These are phyloP conservation scores for Sporormia fimetaria DNA, from an alignment of 495 filamentous ascomycete genomes.

Conservation along the genomic window DNA sequence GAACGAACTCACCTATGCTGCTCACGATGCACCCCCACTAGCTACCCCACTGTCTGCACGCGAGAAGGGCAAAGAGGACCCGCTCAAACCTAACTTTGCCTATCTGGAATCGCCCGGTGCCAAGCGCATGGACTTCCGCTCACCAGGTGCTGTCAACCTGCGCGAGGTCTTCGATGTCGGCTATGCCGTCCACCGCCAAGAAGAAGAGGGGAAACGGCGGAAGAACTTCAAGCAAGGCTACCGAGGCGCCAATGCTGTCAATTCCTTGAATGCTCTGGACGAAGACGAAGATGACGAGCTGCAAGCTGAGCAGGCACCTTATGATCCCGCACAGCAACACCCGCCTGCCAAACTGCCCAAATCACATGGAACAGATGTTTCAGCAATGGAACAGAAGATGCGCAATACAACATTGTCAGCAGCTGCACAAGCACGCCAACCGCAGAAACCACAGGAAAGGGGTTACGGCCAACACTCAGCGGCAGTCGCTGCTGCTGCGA, in stretches of 20 bases:
- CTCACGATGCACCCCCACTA: constrained; percentile 63
- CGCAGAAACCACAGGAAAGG: constrained; percentile 40
- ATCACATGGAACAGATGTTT: constrained; percentile 51
- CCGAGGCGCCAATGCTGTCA: constrained; percentile 42
- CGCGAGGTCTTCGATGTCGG: constrained; percentile 96
- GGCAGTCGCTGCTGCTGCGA: constrained; percentile 65
- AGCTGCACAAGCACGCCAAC: constrained; percentile 50
- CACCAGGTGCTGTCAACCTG: constrained; percentile 86
- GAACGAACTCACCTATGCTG: constrained; percentile 64
- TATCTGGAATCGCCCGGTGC: constrained; percentile 46
- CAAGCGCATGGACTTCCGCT: constrained; percentile 83
- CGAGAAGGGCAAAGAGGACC: constrained; percentile 36
- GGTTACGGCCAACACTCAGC: constrained; percentile 79
- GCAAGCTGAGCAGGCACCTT: constrained; percentile 41
- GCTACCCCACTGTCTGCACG: constrained; percentile 52
- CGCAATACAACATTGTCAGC: constrained; percentile 62
- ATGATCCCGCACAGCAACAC: constrained; percentile 35
- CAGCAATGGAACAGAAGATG: constrained; percentile 75
- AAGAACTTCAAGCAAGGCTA: constrained; percentile 66
- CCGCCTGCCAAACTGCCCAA: constrained; percentile 60
- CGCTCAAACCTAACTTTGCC: constrained; percentile 38
- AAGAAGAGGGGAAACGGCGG: constrained; percentile 86
- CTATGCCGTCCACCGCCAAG: constrained; percentile 91
- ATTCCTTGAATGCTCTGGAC: constrained; percentile 56
- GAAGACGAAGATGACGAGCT: constrained; percentile 51